Base-by-base conservation (phyloP, 2,329 filamentous ascomycete species). In the Ceratocystis albifundus region DNA sequence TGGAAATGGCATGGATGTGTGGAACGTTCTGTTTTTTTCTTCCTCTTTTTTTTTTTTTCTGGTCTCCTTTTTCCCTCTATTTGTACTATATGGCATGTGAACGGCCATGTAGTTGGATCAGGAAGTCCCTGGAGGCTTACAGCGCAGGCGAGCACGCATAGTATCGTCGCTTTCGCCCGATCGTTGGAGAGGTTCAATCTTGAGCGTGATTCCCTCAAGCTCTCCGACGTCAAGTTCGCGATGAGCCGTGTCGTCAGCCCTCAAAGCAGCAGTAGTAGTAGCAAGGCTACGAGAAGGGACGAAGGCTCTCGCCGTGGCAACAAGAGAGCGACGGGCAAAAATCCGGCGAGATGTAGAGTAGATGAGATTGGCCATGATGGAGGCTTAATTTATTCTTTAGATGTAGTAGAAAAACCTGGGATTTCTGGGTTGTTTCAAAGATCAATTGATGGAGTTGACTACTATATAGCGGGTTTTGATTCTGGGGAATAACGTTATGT, bases 151-250 rank as follows among this genome's bases (percentile, higher is more conserved):
- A 50, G 94, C 92, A 71, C 93, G 86, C 85, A 88, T 96, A 45
- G 93, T 99, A 71, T 84, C 82, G 61, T 83, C 79, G 77, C 94
- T 89, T 77, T 99, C 94, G 72, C 91, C 91, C 7, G 82, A 83
- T 63, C 94, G 84, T 69, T 88, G 85, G 70, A 97, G 77, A n/a
- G 94, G 94, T 80, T 96, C 90, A 72, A 97, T 86, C 75, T 85
- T 88, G 78, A 97, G 96, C 67, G 84, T 83, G 69, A 87, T 89
- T 70, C 90, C 90, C 74, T 95, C 86, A 73, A 96, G 85, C 80
- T 96, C 90, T 73, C 90, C 91, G 72, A 94, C 89, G 57, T 80
- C 85, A 68, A 96, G 82, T 71, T 96, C 90, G 48, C 69, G 62
- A 22, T 68, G 80, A 67, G 72, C 67, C 71, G 61, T 69, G 48